phyloP scores from a whole-genome alignment of 176 grass and related monocot genomes.

The Thinopyrum elongatum region DNA sequence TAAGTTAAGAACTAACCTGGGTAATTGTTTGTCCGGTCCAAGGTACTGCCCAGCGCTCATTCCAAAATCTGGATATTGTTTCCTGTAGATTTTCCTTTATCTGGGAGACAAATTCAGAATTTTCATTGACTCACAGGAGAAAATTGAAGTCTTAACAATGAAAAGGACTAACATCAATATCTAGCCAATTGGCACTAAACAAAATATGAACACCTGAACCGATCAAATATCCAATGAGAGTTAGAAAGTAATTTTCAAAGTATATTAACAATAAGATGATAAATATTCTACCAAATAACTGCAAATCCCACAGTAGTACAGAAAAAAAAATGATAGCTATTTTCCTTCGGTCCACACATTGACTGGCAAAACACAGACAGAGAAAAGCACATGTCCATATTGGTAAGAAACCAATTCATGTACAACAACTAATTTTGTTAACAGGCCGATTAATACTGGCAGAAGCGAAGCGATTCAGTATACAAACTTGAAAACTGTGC shows the following conservation, averaged over 20 bases:
- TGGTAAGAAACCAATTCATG: background rate
- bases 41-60: constrained; percentile 57
- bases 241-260: background rate
- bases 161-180: background rate
- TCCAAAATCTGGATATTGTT: constrained; percentile 44
- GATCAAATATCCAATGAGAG: background rate
- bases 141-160: background rate
- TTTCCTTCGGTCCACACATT: background rate
- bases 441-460: background rate
- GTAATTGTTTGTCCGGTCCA: constrained; percentile 83
- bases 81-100: constrained; percentile 41
- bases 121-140: background rate
- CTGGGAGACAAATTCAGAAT: constrained; percentile 29
- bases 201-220: background rate
- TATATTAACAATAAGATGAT: background rate
- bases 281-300: background rate
- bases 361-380: background rate
- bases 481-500: background rate
- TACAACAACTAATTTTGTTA: background rate
- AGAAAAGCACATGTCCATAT: background rate
- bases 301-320: background rate
- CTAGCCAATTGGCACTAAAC: constrained; percentile 5
- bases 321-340: background rate
- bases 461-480: background rate
- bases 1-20: constrained; percentile 51